phyloP scores from a whole-genome alignment of 108 stramenopile species.

The Cyclostephanos tholiformis region DNA sequence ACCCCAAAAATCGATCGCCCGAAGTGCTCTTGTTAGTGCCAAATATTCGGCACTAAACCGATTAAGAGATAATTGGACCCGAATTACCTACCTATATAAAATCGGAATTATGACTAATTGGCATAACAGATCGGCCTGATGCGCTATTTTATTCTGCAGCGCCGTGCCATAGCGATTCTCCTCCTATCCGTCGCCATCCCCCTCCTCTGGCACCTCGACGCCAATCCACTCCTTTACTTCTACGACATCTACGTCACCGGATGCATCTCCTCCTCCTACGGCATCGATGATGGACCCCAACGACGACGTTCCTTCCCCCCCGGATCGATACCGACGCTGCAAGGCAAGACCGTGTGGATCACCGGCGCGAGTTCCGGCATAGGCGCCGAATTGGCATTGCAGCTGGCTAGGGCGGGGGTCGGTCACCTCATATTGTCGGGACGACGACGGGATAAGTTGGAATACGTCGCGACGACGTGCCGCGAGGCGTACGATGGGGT shows the following conservation, averaged over 20 bases:
- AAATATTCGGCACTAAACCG: too few species aligned
- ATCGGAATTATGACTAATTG: too few species aligned
- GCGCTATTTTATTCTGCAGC: too few species aligned
- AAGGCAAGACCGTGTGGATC: constrained; percentile 66
- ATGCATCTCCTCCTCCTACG: background rate
- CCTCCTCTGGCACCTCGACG: constrained; percentile 31
- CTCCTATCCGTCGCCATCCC: constrained; percentile 16
- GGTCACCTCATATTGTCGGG: constrained; percentile 58
- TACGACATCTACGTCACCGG: constrained; percentile 28
- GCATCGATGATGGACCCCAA: too few species aligned
- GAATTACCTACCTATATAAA: too few species aligned
- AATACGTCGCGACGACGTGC: constrained; percentile 51
- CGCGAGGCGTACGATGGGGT: background rate
- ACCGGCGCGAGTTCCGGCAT: constrained; percentile 76
- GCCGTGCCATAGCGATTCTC: background rate
- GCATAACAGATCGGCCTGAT: too few species aligned
- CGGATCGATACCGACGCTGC: background rate
- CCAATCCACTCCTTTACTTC: constrained; percentile 37
- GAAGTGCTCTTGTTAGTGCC: too few species aligned
- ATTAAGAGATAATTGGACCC: too few species aligned
- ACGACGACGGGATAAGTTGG: constrained; percentile 39
- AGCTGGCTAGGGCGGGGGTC: constrained; percentile 38
- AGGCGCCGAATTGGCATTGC: constrained; percentile 60
- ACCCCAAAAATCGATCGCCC: too few species aligned
- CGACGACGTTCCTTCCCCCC: constrained; percentile 10